Evolutionary conservation across 2,329 filamentous ascomycete genomes (phyloP), one percentile per base, ranked within the genome.

Genomic region (Xylaria sp.): DNA sequence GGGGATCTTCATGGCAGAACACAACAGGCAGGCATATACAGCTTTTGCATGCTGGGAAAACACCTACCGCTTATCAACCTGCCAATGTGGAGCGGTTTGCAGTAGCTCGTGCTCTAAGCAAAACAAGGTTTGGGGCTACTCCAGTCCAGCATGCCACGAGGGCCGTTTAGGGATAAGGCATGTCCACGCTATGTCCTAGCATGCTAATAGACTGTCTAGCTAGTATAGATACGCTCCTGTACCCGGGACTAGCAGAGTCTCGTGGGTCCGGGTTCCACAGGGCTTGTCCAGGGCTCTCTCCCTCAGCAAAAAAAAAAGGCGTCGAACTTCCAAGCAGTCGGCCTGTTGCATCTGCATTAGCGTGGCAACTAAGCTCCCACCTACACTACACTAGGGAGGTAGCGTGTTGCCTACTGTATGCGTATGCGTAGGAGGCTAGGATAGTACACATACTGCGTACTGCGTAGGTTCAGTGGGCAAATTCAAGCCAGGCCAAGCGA

Each of bases 331-430:
- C 49, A 62, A 44, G 42, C 47, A 50, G 65, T 61, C 27, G 47
- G 27, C 27, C 67, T 51, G 60, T 63, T 65, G 44, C 63, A 61
- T 65, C 49, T 63, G 70, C 69, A 71, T 71, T 72, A 72, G 70
- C 70, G 69, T 51, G 20, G 29, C 49, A 60, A 55, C 62, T 69
- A 69, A 47, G 39, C 31, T n/a, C n/a, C n/a, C n/a, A n/a, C n/a
- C n/a, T n/a, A n/a, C n/a, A n/a, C n/a, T n/a, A n/a, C n/a, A n/a
- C n/a, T n/a, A n/a, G n/a, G n/a, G 42, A 15, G 38, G 50, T 66
- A 61, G 66, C 66, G 66, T 39, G 58, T 60, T 45, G 31, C 54
- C 59, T 20, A n/a, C n/a, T n/a, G n/a, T n/a, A n/a, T n/a, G n/a
- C n/a, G n/a, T n/a, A n/a, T n/a, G n/a, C n/a, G n/a, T n/a, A n/a